phyloP scores from a whole-genome alignment of 2,329 filamentous ascomycete genomes.

The Claviceps humidiphila region DNA sequence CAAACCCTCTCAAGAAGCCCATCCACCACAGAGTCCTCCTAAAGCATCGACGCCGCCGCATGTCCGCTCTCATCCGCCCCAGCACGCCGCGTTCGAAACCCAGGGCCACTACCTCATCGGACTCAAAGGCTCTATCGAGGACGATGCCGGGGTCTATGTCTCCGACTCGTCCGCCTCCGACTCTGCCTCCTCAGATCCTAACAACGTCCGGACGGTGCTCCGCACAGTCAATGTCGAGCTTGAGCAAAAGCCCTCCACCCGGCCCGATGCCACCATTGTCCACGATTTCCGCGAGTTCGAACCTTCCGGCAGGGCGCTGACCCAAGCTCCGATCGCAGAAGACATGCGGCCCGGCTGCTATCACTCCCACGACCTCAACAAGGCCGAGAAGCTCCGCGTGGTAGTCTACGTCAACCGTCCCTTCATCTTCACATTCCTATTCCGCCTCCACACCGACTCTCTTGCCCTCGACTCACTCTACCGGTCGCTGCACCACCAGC shows the following conservation, averaged over 20 bases:
- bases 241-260: slow-evolving; percentile 25
- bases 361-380: slow-evolving; percentile 36
- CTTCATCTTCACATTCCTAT: slow-evolving; percentile 68
- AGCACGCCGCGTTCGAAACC: slow-evolving; percentile 15
- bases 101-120: slow-evolving; percentile 51
- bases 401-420: slow-evolving; percentile 62
- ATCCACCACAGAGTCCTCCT: neutral
- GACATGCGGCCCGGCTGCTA: slow-evolving; percentile 20
- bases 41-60: neutral
- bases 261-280: slow-evolving; percentile 30
- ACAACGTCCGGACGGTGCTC: slow-evolving; percentile 45
- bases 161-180: slow-evolving; percentile 17
- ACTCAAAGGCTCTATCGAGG: slow-evolving; percentile 50
- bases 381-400: slow-evolving; percentile 47
- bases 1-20: neutral
- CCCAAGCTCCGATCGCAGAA: slow-evolving; percentile 21
- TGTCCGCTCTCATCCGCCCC: slow-evolving; percentile 6
- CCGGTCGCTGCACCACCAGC: slow-evolving; percentile 45
- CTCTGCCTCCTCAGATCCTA: slow-evolving; percentile 19
- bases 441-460: slow-evolving; percentile 43
- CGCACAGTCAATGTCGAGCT: slow-evolving; percentile 57
- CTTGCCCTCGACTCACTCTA: slow-evolving; percentile 44
- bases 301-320: slow-evolving; percentile 20
- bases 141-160: slow-evolving; percentile 15
- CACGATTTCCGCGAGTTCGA: slow-evolving; percentile 33